Evolutionary conservation across 805 yeast species (phyloP), one percentile per base, ranked within the genome.

Genomic region (Saccharomycopsis babjevae): DNA sequence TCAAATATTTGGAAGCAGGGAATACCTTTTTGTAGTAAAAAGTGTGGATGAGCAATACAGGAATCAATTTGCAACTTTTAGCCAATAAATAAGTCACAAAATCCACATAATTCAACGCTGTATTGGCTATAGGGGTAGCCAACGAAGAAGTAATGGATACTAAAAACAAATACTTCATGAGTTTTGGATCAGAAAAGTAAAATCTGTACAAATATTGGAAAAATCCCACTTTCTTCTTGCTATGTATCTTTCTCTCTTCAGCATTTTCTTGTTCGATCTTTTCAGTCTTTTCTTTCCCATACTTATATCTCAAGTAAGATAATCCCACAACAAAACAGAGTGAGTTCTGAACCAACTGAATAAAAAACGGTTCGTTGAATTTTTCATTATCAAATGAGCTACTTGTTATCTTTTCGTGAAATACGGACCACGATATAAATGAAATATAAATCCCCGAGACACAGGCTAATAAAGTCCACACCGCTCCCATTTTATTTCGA

Each of bases 61-160:
- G 99, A 25, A 94, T 83, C 71, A 94, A 78, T 68, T 94, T 94
- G 71, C 98, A 93, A 59, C 96, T 86, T 70, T 94, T 94, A 20
- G 97, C 96, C 63, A 94, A 78, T 64, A 93, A 79, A 67, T 83
- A 86, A 0, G 96, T 87, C 68, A 94, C 75, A 69, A 88, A 94
- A 69, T 89, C 97, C 38, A 94, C 93, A 70, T 93, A 89, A 57
- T 81, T 78, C 62, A 93, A 74, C 20, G 96, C 83, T 50, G 84
- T 80, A 63, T 89, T 84, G 1, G 96, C 94, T 54, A 94, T 73
- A 5, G 97, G 97, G 1, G 92, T 81, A 0, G 97, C 83, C 30
- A 92, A 68, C 25, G 96, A 83, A 67, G 92, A 93, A 8, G 96
- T 83, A 2, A 84, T 62, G 0, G 96, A 83, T 18, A 89, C 84